These are phyloP conservation scores for Russula sp. DNA, from an alignment of 768 basidiomycete species.

Conservation along the genomic window DNA sequence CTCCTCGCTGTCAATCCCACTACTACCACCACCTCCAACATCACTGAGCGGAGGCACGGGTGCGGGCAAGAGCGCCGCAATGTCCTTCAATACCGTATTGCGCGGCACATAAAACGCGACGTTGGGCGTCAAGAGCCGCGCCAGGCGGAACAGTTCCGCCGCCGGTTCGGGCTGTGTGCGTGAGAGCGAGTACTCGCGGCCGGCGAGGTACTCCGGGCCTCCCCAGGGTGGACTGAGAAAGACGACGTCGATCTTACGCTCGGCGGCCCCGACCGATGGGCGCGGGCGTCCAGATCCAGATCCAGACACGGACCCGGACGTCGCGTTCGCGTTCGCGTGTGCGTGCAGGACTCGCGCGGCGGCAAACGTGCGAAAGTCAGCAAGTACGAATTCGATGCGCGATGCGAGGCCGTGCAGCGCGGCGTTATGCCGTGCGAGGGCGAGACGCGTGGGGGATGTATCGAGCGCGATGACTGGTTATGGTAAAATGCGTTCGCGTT, in stretches of 20 bases:
- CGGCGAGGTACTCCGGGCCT: slow-evolving; percentile 62
- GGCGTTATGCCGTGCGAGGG: slow-evolving; percentile 90
- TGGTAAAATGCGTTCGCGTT: background rate
- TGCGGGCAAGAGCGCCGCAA: slow-evolving; percentile 42
- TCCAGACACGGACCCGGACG: background rate
- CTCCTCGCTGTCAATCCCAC: slow-evolving; percentile 32
- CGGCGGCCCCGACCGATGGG: background rate
- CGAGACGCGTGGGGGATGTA: slow-evolving; percentile 73
- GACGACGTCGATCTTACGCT: slow-evolving; percentile 71
- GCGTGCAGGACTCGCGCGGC: slow-evolving; percentile 21
- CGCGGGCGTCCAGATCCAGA: background rate
- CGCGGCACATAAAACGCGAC: slow-evolving; percentile 88
- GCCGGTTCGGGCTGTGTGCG: slow-evolving; percentile 78
- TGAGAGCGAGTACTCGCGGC: slow-evolving; percentile 57
- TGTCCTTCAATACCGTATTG: slow-evolving; percentile 68
- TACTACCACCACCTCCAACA: background rate
- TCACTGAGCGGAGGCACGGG: background rate
- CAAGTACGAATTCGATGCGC: slow-evolving; percentile 88
- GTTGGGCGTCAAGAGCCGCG: slow-evolving; percentile 65
- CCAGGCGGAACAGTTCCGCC: slow-evolving; percentile 68
- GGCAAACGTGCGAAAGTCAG: slow-evolving; percentile 83
- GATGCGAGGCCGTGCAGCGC: slow-evolving; percentile 90
- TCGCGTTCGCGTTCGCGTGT: background rate
- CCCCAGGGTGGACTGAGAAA: slow-evolving; percentile 98
- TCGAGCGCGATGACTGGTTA: slow-evolving; percentile 86